These are phyloP conservation scores for Dittrichia graveolens DNA, from an alignment of 129 eudicot genomes.

Conservation along the genomic window DNA sequence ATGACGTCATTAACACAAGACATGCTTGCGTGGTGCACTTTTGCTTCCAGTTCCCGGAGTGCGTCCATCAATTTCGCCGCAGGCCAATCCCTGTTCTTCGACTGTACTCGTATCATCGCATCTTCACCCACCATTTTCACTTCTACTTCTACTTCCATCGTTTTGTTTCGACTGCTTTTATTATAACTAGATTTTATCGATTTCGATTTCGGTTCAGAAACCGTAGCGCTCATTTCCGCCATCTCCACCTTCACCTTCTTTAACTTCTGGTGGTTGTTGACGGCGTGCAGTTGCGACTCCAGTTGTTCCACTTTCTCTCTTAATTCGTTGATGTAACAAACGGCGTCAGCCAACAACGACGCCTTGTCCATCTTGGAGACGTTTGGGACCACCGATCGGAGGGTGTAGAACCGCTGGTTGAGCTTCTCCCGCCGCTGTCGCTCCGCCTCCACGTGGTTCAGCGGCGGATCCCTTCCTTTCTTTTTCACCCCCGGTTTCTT, in stretches of 20 bases:
- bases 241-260: slow-evolving; percentile 34
- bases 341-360: slow-evolving; percentile 66
- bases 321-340: slow-evolving; percentile 64
- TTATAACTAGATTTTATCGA: neutral
- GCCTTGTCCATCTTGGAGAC: slow-evolving; percentile 82
- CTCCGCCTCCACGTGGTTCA: slow-evolving; percentile 78
- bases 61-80: slow-evolving; percentile 57
- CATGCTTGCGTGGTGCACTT: slow-evolving; percentile 71
- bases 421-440: slow-evolving; percentile 76
- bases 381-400: slow-evolving; percentile 73
- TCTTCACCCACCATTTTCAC: slow-evolving; percentile 61
- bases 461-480: slow-evolving; percentile 42
- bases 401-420: slow-evolving; percentile 70
- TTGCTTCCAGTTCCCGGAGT: slow-evolving; percentile 47
- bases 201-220: neutral
- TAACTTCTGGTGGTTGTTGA: neutral
- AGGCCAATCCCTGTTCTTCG: slow-evolving; percentile 41
- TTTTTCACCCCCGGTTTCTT: slow-evolving; percentile 26
- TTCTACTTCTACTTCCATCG: slow-evolving; percentile 37
- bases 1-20: slow-evolving; percentile 52
- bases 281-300: slow-evolving; percentile 34
- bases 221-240: neutral
- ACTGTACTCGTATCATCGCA: slow-evolving; percentile 60
- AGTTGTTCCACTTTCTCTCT: slow-evolving; percentile 47
- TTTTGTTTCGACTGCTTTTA: neutral